Evolutionary conservation across 352 stramenopile species (phyloP), one percentile per base, ranked within the genome.

Genomic region (Phytopythium montanum): DNA sequence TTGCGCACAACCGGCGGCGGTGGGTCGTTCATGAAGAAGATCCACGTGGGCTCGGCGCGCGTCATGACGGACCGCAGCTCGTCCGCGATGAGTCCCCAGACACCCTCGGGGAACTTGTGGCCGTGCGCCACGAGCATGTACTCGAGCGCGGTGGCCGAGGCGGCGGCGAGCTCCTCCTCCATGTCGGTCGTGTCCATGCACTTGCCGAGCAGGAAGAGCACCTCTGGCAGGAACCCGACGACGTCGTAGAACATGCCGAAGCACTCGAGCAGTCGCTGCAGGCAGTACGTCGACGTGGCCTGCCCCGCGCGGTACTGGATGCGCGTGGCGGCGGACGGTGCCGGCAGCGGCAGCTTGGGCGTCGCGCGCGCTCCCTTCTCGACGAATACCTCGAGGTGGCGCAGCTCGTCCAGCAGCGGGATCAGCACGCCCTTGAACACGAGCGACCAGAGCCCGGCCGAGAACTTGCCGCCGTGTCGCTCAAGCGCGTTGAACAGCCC

Each of bases 371-470:
- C 60, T 8, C 73, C 66, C 28, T 78, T 81, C 38, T 88, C 79
- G 4, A 88, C 67, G 50, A 76, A 71, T 29, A 87, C 68, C 57
- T 92, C 82, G 7, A 90, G 65, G 42, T 89, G 81, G 7, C 74
- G 79, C 41, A 94, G 59, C 39, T 94, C 79, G 38, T 92, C 80
- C 38, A 97, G 68, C 33, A 97, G 56, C 5, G 87, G 87, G 46
- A 96, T 90, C 1, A 96, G 54, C n/a, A 96, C 82, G 28, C 81
- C 85, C 53, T 90, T 88, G 59, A 94, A 96, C 8, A 97, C 67
- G 21, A 95, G 65, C 7, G 75, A 76, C 89, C 88, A 96, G 7
- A 96, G 68, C 16, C 82, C 79, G 0, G 71, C 65, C 0, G 76
- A 90, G 51, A 97, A 95, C 59, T 91, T 88, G 8, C 54, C 58